phyloP scores from a whole-genome alignment of 2,329 filamentous ascomycete species.

The Pseudocercospora fuligena region DNA sequence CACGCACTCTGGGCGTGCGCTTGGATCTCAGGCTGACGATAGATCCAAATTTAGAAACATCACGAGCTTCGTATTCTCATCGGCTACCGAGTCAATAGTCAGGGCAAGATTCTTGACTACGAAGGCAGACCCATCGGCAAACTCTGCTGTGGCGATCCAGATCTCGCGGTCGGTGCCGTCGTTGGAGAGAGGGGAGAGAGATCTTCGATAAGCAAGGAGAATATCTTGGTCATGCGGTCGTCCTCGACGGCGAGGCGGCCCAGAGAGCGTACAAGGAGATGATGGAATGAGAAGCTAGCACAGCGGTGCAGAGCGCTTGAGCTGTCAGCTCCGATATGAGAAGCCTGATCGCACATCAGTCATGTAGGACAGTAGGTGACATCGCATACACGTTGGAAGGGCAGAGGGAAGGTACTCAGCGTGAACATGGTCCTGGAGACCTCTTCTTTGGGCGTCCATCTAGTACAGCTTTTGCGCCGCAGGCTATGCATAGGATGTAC shows the following conservation, averaged over 20 bases:
- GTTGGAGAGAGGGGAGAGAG: neutral
- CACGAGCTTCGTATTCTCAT: neutral
- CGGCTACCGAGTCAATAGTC: neutral
- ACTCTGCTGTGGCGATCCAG: neutral
- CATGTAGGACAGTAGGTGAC: neutral
- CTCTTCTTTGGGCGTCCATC: conserved; percentile 6
- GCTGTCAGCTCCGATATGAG: neutral
- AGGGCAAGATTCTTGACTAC: neutral
- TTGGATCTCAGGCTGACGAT: neutral
- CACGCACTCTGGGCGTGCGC: neutral
- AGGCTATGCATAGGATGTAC: conserved; percentile 14
- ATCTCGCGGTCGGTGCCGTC: neutral
- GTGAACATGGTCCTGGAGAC: neutral
- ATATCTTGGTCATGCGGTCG: neutral
- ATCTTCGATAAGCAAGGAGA: neutral
- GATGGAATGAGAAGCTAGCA: neutral
- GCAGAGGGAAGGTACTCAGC: neutral
- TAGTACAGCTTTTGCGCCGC: conserved; percentile 17
- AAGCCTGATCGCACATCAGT: neutral
- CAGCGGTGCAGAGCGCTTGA: neutral
- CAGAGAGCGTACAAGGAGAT: neutral
- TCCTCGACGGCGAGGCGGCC: neutral
- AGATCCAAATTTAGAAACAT: neutral
- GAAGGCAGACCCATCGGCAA: neutral
- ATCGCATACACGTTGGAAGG: neutral